These are phyloP conservation scores for Lepidium africanum DNA, from an alignment of 345 rosid genomes.

Conservation along the genomic window DNA sequence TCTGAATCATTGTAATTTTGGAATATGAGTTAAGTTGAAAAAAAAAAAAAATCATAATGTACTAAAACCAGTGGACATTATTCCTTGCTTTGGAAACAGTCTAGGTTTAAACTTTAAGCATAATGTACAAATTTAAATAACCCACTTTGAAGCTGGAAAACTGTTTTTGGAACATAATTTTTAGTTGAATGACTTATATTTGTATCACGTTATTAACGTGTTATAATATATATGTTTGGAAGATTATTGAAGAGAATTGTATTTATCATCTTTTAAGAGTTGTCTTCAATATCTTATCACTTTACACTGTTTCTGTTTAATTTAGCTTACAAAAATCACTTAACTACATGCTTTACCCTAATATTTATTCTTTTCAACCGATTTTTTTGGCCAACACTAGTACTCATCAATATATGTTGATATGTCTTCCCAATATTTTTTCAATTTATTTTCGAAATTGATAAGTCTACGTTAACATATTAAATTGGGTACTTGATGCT, in stretches of 20 bases:
- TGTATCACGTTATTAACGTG: not conserved
- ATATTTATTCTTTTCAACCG: not conserved
- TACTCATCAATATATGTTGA: not conserved
- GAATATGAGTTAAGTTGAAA: too few relatives aligned
- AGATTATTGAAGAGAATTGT: not conserved
- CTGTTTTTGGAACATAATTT: not conserved
- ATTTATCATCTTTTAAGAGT: too few relatives aligned
- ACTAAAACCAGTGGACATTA: conserved; percentile 6
- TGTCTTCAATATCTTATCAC: not conserved
- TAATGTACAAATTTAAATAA: not conserved
- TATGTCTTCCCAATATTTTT: not conserved
- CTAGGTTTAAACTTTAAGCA: conserved; percentile 10
- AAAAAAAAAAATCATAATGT: not conserved
- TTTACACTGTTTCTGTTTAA: not conserved
- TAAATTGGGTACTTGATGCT: not conserved
- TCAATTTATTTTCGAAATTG: not conserved
- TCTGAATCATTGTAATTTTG: too few relatives aligned
- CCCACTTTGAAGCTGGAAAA: not conserved
- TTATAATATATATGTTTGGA: not conserved
- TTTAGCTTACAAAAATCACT: not conserved
- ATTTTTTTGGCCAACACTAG: not conserved
- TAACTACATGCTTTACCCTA: not conserved
- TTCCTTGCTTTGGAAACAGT: conserved; percentile 39
- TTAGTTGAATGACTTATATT: not conserved
- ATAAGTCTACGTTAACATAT: conserved; percentile 3